Evolutionary conservation across 176 grass and related monocot genomes (phyloP).

Genomic region (Hsuehochloa calcarea): DNA sequence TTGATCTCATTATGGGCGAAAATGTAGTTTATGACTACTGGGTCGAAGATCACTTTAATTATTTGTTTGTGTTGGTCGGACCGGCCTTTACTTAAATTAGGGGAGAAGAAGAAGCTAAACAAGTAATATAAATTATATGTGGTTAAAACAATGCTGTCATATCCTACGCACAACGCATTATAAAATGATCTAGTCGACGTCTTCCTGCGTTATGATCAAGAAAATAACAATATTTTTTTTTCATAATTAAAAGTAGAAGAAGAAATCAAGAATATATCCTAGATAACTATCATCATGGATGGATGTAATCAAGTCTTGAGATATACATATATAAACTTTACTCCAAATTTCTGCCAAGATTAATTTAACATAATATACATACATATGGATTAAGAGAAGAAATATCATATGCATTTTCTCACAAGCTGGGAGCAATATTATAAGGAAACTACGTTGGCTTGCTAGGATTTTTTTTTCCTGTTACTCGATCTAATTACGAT

Average conservation of each 20-base stretch:
- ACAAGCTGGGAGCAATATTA: not conserved
- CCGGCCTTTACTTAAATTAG: not conserved
- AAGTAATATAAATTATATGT: not conserved
- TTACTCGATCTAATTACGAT: not conserved
- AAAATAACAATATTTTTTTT: not conserved
- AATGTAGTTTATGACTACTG: conserved; percentile 26
- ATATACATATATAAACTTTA: not conserved
- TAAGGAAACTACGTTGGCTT: not conserved
- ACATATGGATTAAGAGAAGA: not conserved
- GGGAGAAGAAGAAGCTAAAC: not conserved
- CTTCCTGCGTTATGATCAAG: not conserved
- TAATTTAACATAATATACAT: not conserved
- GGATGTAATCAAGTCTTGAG: conserved; percentile 5
- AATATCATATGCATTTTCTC: not conserved
- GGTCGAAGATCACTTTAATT: not conserved
- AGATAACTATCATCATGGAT: not conserved
- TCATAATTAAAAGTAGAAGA: not conserved
- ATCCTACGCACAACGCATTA: not conserved
- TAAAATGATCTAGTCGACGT: not conserved
- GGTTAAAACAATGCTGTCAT: not conserved
- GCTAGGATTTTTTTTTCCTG: not conserved
- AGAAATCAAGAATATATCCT: not conserved
- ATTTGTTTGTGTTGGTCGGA: conserved; percentile 7
- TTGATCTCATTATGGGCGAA: not conserved
- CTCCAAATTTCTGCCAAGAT: not conserved